Evolutionary conservation across 306 rosid species (phyloP), one percentile per base, ranked within the genome.

Genomic region (Prosopis cineraria): DNA sequence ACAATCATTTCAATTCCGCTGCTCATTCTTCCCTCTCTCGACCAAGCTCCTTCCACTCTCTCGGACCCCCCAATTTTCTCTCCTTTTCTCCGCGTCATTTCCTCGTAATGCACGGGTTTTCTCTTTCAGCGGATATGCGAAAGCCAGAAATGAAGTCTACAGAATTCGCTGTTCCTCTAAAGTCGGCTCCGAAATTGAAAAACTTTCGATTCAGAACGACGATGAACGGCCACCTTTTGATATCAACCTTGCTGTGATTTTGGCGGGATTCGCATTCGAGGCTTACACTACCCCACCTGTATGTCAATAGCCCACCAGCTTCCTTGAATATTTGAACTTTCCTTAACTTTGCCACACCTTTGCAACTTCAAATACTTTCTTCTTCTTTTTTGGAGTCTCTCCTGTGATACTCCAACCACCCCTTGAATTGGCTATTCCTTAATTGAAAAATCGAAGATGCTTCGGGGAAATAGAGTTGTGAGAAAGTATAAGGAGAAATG

Each of bases 201-300:
- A 48, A 69, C 34, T 50, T 48, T 6, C 85, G 31, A 10, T 53
- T 43, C 80, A 75, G 52, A 86, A 89, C 33, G 83, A 81, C 41
- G 82, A 22, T 73, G 90, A 84, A 27, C 75, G 89, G 47, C 95
- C 93, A 72, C 88, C 87, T 0, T 94, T 94, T 43, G 98, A 94
- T 75, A 90, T 90, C 79, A 94, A 94, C 74, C 94, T 94, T 47
- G 98, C 95, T 0, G 97, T 94, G 16, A 82, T 94, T 85, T 91
- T 94, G 0, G 98, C 98, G 1, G 98, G 97, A 5, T 94, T 92
- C 68, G 95, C 98, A 1, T 94, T 94, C 73, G 98, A 94, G 77
- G 94, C 97, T 45, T 92, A 94, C 72, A 40, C 92, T 40, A 89
- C 79, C 56, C 98, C 98, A 4, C 86, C 97, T 19, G 97, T 94